These are phyloP conservation scores for Hymenoscyphus linearis DNA, from an alignment of 2,329 filamentous ascomycete species.

Conservation along the genomic window DNA sequence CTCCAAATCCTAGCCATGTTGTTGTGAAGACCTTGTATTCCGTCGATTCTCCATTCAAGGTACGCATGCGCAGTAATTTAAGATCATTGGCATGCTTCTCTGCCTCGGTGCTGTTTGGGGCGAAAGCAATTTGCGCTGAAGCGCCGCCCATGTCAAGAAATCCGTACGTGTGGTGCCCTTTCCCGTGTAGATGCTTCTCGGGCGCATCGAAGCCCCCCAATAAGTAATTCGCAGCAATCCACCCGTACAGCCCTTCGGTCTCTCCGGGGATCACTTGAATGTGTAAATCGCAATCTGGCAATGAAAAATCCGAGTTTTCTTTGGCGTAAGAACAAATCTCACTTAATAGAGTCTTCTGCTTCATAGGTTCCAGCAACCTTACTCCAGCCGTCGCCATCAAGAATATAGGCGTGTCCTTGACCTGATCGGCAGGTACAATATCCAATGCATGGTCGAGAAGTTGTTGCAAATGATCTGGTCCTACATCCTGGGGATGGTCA, in stretches of 20 bases:
- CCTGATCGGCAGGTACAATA: slow-evolving; percentile 69
- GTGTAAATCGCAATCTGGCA: slow-evolving; percentile 86
- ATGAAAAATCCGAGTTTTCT: slow-evolving; percentile 69
- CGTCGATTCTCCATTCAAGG: slow-evolving; percentile 66
- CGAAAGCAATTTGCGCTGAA: slow-evolving; percentile 96
- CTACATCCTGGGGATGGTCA: slow-evolving; percentile 68
- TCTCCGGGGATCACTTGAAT: slow-evolving; percentile 94
- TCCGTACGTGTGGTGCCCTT: slow-evolving; percentile 89
- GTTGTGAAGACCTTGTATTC: slow-evolving; percentile 93
- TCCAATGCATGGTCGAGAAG: slow-evolving; percentile 78
- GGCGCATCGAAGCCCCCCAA: slow-evolving; percentile 84
- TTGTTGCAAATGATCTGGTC: slow-evolving; percentile 71
- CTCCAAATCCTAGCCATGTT: slow-evolving; percentile 96
- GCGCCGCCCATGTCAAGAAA: slow-evolving; percentile 98
- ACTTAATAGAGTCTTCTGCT: slow-evolving; percentile 67
- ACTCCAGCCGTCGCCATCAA: slow-evolving; percentile 94
- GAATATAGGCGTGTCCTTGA: slow-evolving; percentile 84
- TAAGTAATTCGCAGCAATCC: slow-evolving; percentile 95
- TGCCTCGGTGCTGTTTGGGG: slow-evolving; percentile 86
- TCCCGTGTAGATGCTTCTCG: slow-evolving; percentile 70
- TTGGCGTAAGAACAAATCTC: slow-evolving; percentile 80
- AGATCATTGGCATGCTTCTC: slow-evolving; percentile 85
- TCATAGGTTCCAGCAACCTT: slow-evolving; percentile 69
- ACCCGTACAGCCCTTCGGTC: slow-evolving; percentile 93
- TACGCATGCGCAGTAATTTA: slow-evolving; percentile 79